A percentile compares a stretch with the other conserved stretches of the same genome.
Evolutionary conservation across 1,139 yeast species (phyloP).

Genomic region (Zhuliangozyma blackwelliae): DNA sequence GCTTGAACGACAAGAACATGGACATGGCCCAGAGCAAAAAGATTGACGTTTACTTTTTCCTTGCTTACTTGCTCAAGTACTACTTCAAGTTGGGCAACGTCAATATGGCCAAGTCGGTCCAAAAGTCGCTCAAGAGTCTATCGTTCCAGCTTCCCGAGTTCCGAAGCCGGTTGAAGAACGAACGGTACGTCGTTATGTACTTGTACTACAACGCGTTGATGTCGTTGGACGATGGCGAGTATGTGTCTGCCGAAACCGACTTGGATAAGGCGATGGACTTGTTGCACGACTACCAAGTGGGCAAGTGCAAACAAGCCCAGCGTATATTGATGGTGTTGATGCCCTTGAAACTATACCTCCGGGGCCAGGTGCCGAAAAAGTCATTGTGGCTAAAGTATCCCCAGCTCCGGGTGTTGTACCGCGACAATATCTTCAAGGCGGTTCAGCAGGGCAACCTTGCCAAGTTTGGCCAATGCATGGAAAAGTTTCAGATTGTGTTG

Average conservation of each 20-base stretch:
- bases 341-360: conserved; percentile 50
- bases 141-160: conserved; percentile 44
- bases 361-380: conserved; percentile 37
- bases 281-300: conserved; percentile 18
- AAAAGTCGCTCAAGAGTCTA: conserved; percentile 65
- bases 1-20: conserved; percentile 72
- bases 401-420: conserved; percentile 39
- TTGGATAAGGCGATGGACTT: conserved; percentile 45
- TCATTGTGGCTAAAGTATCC: conserved; percentile 45
- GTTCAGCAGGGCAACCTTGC: conserved; percentile 53
- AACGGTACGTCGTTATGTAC: conserved; percentile 55
- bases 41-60: conserved; percentile 67
- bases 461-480: conserved; percentile 43
- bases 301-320: conserved; percentile 23
- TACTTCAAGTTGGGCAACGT: conserved; percentile 68
- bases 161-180: conserved; percentile 42
- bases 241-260: conserved; percentile 43
- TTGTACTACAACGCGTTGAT: conserved; percentile 65
- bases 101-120: conserved; percentile 74
- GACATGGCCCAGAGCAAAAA: conserved; percentile 50
- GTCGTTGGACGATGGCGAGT: conserved; percentile 60
- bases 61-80: conserved; percentile 65
- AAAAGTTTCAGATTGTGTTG: conserved; percentile 44
- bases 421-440: conserved; percentile 43
- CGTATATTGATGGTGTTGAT: conserved; percentile 47